Evolutionary conservation across 1,284 basidiomycete species (phyloP).

Genomic region (Tilletia indica): DNA sequence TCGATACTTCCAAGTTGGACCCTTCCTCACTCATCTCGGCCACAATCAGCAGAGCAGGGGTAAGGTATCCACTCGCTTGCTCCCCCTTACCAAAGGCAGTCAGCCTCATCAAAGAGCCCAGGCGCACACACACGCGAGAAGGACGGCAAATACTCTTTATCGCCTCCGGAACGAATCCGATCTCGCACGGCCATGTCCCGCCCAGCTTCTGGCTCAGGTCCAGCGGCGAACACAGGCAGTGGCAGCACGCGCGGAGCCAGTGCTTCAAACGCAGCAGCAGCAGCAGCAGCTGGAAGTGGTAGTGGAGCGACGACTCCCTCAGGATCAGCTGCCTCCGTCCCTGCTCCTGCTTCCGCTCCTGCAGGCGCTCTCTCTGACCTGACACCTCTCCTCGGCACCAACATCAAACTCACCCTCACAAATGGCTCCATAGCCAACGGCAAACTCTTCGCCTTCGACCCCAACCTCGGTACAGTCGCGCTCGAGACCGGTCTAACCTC

Average conservation of each 20-base stretch:
- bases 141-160: no score
- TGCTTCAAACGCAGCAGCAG: background rate
- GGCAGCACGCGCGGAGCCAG: background rate
- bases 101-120: no score
- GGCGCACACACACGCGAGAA: no score
- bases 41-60: no score
- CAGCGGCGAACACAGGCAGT: background rate
- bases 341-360: background rate
- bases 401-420: constrained; percentile 13
- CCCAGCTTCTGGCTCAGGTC: background rate
- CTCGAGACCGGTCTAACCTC: constrained; percentile 38
- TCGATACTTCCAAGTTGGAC: no score
- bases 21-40: no score
- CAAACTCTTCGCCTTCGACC: constrained; percentile 50
- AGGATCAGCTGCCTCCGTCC: background rate
- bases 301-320: background rate
- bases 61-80: no score
- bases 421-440: constrained; percentile 24
- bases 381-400: constrained; percentile 31
- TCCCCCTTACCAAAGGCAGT: no score
- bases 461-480: constrained; percentile 37
- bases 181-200: constrained; percentile 5
- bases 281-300: background rate
- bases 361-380: constrained; percentile 26
- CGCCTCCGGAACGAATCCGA: background rate